phyloP scores from a whole-genome alignment of 208 protist species.

The Acanthamoeba triangularis region DNA sequence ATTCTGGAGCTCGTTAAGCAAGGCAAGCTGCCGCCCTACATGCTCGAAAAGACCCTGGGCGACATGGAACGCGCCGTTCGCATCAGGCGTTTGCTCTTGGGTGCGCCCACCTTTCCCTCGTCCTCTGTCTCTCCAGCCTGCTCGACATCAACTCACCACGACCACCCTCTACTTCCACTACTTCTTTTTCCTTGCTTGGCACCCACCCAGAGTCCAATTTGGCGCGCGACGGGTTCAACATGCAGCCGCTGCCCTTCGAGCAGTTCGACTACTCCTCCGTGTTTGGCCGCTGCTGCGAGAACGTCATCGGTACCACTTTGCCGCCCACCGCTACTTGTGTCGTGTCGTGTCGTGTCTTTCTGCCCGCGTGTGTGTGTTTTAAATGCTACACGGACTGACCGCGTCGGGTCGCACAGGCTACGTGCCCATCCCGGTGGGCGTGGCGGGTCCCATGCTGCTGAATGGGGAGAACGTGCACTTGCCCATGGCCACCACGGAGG shows the following conservation, averaged over 20 bases:
- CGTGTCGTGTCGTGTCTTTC: neutral
- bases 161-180: neutral
- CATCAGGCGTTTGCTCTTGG: conserved; percentile 52
- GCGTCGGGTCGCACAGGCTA: conserved; percentile 89
- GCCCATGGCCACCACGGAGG: conserved; percentile 99
- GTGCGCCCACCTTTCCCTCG: neutral
- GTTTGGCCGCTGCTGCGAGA: conserved; percentile 97
- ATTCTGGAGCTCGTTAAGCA: conserved; percentile 50
- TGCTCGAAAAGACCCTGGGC: conserved; percentile 77
- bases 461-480: conserved; percentile 94
- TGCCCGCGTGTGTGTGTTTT: neutral
- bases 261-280: conserved; percentile 95
- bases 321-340: neutral
- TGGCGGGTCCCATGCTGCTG: conserved; percentile 96
- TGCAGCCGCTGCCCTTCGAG: conserved; percentile 92
- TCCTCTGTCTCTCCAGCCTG: neutral
- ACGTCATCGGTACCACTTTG: conserved; percentile 92
- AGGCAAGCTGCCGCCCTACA: conserved; percentile 59
- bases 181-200: neutral
- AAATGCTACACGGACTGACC: neutral
- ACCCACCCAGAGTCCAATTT: neutral
- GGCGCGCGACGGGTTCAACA: conserved; percentile 54
- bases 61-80: conserved; percentile 72
- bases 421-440: conserved; percentile 97
- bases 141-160: no score